phyloP scores from a whole-genome alignment of 2,329 filamentous ascomycete genomes.

The Beauveria brongniartii region DNA sequence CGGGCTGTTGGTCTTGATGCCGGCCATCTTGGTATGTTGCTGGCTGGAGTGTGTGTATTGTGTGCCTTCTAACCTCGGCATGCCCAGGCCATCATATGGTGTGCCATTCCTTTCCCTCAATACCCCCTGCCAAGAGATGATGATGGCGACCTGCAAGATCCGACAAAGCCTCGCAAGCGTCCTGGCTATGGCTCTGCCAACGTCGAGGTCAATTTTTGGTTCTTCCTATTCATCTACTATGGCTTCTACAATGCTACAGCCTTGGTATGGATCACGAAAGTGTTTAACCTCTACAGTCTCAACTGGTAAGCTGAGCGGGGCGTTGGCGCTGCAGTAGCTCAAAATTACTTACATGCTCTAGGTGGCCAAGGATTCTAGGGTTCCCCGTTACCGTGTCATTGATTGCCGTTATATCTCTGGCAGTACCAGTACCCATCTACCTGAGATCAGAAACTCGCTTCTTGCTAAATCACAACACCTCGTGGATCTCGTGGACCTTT shows the following conservation, averaged over 20 bases:
- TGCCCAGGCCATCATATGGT: constrained; percentile 53
- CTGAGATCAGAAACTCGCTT: constrained; percentile 43
- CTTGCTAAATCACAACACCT: constrained; percentile 54
- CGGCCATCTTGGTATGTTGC: constrained; percentile 48
- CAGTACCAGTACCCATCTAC: constrained; percentile 53
- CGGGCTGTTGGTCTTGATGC: constrained; percentile 51
- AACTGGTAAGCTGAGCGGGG: constrained; percentile 42
- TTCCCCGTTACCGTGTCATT: constrained; percentile 56
- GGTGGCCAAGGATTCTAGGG: constrained; percentile 55
- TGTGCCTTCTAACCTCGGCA: neutral
- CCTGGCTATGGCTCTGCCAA: constrained; percentile 52
- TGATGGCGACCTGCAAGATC: constrained; percentile 21
- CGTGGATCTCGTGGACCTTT: constrained; percentile 63
- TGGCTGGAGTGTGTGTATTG: neutral
- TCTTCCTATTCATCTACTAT: constrained; percentile 63
- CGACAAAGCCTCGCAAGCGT: constrained; percentile 17
- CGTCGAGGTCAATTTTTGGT: constrained; percentile 63
- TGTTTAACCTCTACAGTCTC: constrained; percentile 62
- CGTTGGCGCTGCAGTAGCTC: neutral
- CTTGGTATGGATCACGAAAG: constrained; percentile 62
- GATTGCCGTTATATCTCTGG: constrained; percentile 52
- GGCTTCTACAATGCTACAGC: constrained; percentile 61
- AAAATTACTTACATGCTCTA: constrained; percentile 14
- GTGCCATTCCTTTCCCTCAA: constrained; percentile 56
- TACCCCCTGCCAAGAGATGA: constrained; percentile 44